Base-by-base conservation (phyloP, 2,329 filamentous ascomycete species). In the Arthrobotrys musiformis region DNA sequence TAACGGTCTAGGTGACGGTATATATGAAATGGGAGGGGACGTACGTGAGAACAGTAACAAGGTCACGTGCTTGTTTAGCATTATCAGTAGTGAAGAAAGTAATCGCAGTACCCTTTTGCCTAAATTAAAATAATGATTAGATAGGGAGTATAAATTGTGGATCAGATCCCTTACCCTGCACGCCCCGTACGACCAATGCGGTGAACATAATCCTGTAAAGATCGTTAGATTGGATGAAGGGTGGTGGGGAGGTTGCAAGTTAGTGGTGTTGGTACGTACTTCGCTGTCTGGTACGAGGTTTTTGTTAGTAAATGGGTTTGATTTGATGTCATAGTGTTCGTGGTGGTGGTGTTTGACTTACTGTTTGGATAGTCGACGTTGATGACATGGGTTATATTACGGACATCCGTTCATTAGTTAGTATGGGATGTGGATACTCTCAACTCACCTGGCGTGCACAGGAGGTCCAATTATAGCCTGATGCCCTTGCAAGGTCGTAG, bases 321-420 rank as follows among this genome's bases (percentile, higher is more conserved):
- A 52, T 46, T 11, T n/a, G 6, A 48, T 30, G 28, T 6, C 28
- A 6, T 7, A 2, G 15, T 6, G 19, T 30, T 4, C 46, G 33
- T 17, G 13, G 9, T 30, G 28, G 19, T 9, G 26, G 13, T 33
- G 28, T 30, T 8, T 28, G 48, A 73, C 80, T 76, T 79, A 81
- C 80, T 98, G 88, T 98, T 98, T 85, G 94, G 94, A 86, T 98
- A 98, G 85, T 98, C 95, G 92, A 98, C 97, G 90, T 98, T 98
- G 87, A 99, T 89, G 86, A 99, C 95, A 87, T 99, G 95, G 86
- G 95, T 98, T 88, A 99, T 99, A 89, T 99, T 97, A 87, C 94
- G 94, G 88, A 99, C 95, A 92, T 99, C 95, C 98, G 97, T 84
- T 85, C 86, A 84, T 85, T 89, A 88, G 92, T 97, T 96, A 97